A percentile compares a stretch with the other conserved stretches of the same genome.
phyloP scores from a whole-genome alignment of 2,329 filamentous ascomycete species.

The Cordyceps javanica region DNA sequence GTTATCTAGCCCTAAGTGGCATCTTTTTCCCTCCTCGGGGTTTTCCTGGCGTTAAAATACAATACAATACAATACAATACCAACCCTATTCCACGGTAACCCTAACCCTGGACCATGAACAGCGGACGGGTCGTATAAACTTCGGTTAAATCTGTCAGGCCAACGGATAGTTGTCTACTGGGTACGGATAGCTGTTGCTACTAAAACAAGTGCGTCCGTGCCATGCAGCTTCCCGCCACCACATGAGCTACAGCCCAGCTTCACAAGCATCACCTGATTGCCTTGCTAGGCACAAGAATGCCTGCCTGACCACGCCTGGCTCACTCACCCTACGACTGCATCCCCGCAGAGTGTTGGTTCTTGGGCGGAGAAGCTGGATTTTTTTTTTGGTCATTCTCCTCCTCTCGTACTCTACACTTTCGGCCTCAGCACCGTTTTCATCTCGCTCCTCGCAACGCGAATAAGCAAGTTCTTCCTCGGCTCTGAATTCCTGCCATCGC shows the following conservation, averaged over 20 bases:
- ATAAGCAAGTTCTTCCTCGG: neutral
- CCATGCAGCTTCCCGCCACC: neutral
- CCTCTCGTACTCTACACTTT: neutral
- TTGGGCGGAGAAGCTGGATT: too few relatives aligned
- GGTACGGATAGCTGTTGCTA: too few relatives aligned
- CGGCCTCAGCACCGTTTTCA: neutral
- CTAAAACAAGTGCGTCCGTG: neutral
- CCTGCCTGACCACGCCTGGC: constrained; percentile 7
- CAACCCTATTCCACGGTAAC: too few relatives aligned
- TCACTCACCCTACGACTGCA: neutral
- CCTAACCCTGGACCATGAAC: too few relatives aligned
- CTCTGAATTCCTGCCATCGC: neutral
- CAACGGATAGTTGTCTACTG: too few relatives aligned
- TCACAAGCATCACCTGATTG: constrained; percentile 7
- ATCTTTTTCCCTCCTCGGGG: too few relatives aligned
- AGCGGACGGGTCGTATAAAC: too few relatives aligned
- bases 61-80: too few relatives aligned
- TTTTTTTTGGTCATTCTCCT: neutral
- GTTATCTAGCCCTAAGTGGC: too few relatives aligned
- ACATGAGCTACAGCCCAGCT: neutral
- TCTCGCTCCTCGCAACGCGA: neutral
- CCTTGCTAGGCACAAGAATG: neutral
- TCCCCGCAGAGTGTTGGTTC: neutral
- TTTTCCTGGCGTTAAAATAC: too few relatives aligned
- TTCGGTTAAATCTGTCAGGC: too few relatives aligned